Evolutionary conservation across 495 filamentous ascomycete genomes (phyloP).

Genomic region (Xylaria flabelliformis): DNA sequence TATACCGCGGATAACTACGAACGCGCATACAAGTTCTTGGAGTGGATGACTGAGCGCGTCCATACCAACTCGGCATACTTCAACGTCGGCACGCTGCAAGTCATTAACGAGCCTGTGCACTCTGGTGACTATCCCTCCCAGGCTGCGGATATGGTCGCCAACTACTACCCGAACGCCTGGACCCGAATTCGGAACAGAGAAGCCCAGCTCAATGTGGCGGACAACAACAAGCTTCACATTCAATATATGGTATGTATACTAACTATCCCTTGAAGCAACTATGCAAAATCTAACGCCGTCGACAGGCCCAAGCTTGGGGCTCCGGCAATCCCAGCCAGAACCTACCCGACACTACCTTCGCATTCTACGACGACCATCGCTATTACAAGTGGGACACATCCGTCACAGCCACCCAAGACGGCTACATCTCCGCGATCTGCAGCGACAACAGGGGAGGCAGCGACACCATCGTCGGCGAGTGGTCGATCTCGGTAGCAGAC

Average conservation of each 20-base stretch:
- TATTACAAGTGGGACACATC: slow-evolving; percentile 61
- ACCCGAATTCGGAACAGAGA: slow-evolving; percentile 36
- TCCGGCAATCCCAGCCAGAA: slow-evolving; percentile 39
- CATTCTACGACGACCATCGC: slow-evolving; percentile 48
- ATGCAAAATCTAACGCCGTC: slow-evolving; percentile 32
- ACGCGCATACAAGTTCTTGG: slow-evolving; percentile 62
- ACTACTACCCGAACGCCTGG: slow-evolving; percentile 38
- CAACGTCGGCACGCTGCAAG: slow-evolving; percentile 64
- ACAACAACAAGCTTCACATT: slow-evolving; percentile 37
- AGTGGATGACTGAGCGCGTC: slow-evolving; percentile 63
- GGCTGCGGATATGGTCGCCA: slow-evolving; percentile 38
- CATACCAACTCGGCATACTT: slow-evolving; percentile 51
- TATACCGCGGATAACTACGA: slow-evolving; percentile 63
- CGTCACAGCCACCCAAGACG: slow-evolving; percentile 49
- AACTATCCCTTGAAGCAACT: too few species aligned
- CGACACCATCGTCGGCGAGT: slow-evolving; percentile 63
- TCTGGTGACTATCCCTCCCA: slow-evolving; percentile 48
- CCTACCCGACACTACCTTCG: slow-evolving; percentile 33
- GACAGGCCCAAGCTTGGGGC: slow-evolving; percentile 48
- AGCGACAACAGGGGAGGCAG: slow-evolving; percentile 54
- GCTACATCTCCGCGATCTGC: slow-evolving; percentile 59
- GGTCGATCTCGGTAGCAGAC: slow-evolving; percentile 57
- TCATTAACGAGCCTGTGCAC: slow-evolving; percentile 66
- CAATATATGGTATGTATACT: slow-evolving; percentile 38
- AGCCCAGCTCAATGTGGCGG: slow-evolving; percentile 24